These are phyloP conservation scores for Sanghuangporus baumii DNA, from an alignment of 1,284 basidiomycete genomes.

Conservation along the genomic window DNA sequence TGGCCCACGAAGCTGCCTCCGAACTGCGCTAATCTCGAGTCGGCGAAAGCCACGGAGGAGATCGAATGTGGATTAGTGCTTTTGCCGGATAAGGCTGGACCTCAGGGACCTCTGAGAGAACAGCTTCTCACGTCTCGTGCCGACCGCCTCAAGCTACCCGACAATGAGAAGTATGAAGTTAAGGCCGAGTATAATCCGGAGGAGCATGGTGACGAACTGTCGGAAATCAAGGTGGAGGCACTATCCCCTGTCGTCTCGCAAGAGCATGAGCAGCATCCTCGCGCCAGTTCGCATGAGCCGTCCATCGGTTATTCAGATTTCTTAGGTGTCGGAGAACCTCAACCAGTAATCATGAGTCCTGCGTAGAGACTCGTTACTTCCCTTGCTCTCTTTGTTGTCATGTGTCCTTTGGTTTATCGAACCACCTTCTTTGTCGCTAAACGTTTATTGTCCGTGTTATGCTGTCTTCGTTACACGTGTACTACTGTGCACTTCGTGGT, in stretches of 20 bases:
- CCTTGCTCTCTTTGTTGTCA: too few relatives aligned
- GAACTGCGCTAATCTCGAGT: constrained; percentile 2
- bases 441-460: too few relatives aligned
- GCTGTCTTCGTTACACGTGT: too few relatives aligned
- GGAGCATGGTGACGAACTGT: neutral
- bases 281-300: neutral
- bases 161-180: neutral
- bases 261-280: neutral
- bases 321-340: neutral
- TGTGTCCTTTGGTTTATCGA: too few relatives aligned
- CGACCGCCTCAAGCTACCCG: neutral
- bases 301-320: neutral
- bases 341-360: neutral
- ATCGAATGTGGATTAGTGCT: constrained; percentile 7
- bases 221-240: constrained; percentile 2
- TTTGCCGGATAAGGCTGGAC: constrained; percentile 8
- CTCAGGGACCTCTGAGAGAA: constrained; percentile 9
- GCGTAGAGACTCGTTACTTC: too few relatives aligned
- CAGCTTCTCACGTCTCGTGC: constrained; percentile 1
- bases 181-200: neutral
- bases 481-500: too few relatives aligned
- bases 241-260: neutral
- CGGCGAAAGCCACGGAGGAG: neutral
- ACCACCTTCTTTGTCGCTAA: too few relatives aligned
- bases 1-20: neutral